Evolutionary conservation across 306 rosid species (phyloP), one percentile per base, ranked within the genome.

Genomic region (Comarum palustre): DNA sequence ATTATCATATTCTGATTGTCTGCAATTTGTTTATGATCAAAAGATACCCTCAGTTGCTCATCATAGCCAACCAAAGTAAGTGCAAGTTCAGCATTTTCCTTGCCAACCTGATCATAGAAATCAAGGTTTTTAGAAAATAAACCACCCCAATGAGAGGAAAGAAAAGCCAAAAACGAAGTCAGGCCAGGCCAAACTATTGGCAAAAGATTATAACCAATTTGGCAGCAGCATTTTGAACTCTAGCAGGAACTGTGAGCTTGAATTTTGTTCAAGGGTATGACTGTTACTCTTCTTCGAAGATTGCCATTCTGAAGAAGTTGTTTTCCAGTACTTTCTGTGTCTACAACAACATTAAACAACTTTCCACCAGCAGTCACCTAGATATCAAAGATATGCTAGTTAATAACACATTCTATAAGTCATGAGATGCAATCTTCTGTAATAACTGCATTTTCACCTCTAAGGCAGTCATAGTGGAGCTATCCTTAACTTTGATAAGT

Each of bases 331-430:
- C 68, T 83, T 84, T 91, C 98, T 54, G 92, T 77, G 88, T 94
- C 97, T 75, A 91, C 98, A 20, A 94, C 92, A 77, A 94, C 92
- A 86, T 91, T 91, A 82, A 75, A 94, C 83, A 94, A 80, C 88
- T 89, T 89, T 76, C 98, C 98, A 77, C 89, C 98, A 39, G 98
- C 98, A 75, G 98, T 80, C 75, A 91, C 98, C 98, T 94, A 84
- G 73, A 81, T 65, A 71, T 31, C 36, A 48, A 13, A 46, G 66
- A 39, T 71, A 64, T 65, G 47, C 62, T 17, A 77, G 43, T 76
- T 45, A 74, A 74, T 24, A n/a, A 45, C 54, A 72, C 8, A 9
- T 13, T 17, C 27, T 19, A 27, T 12, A 64, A 47, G 11, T 38
- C 62, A 62, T 41, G 24, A 41, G 29, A 52, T 38, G 43, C 63